Percentiles rank a stretch among this genome's conserved stretches.
Conservation (phyloP, 1,284 basidiomycete species). For the Ceratobasidium sp. region DNA sequence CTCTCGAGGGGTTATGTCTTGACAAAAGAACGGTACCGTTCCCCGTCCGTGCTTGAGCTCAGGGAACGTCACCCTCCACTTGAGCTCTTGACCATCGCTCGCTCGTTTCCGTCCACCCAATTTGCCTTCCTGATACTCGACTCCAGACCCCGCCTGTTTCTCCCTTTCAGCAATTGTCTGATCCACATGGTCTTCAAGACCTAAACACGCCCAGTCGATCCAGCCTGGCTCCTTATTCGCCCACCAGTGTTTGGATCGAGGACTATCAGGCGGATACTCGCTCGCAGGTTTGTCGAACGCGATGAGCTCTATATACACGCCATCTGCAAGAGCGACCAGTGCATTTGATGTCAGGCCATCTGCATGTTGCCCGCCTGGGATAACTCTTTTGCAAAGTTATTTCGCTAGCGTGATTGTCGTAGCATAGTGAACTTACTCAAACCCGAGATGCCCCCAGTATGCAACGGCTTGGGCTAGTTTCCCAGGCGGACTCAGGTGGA, state of each 20-base stretch:
- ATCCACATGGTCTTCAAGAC: conserved; percentile 57
- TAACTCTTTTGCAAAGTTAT: conserved; percentile 57
- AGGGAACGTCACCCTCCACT: conserved; percentile 67
- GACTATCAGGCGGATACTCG: conserved; percentile 62
- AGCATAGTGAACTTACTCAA: conserved; percentile 60
- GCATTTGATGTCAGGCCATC: conserved; percentile 71
- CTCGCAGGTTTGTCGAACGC: conserved; percentile 66
- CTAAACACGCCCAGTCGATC: conserved; percentile 72
- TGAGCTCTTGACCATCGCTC: conserved; percentile 62
- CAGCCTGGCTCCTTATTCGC: conserved; percentile 66
- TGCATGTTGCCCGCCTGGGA: conserved; percentile 70
- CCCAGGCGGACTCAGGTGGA: conserved; percentile 71
- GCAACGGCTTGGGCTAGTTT: conserved; percentile 61
- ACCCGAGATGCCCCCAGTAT: conserved; percentile 68
- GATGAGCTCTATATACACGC: conserved; percentile 73
- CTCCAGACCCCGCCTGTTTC: conserved; percentile 52
- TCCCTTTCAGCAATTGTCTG: conserved; percentile 58
- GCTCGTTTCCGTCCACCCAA: conserved; percentile 63
- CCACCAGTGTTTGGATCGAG: conserved; percentile 59
- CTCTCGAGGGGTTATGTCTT: conserved; percentile 69
- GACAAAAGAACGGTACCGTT: conserved; percentile 72
- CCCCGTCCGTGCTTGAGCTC: conserved; percentile 51
- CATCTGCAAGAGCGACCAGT: conserved; percentile 69
- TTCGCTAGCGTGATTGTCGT: not conserved
- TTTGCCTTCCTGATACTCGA: conserved; percentile 59